These are phyloP conservation scores for Hygrophoropsis aurantiaca DNA, from an alignment of 768 basidiomycete species.

Conservation along the genomic window DNA sequence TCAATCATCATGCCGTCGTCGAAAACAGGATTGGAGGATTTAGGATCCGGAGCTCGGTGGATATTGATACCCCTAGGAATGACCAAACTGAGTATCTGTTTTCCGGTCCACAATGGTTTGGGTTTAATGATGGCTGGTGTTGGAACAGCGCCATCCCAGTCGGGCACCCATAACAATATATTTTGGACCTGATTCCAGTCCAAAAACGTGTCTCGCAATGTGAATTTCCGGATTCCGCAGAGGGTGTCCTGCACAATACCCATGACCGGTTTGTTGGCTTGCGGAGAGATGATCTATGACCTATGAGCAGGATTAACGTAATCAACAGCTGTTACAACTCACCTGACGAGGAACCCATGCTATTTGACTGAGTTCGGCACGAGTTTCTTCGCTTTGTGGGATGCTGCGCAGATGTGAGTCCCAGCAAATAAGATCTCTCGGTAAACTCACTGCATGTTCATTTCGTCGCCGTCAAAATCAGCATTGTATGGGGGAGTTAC, in stretches of 20 bases:
- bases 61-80: conserved; percentile 97
- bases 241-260: conserved; percentile 99
- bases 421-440: conserved; percentile 4
- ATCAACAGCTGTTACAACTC: conserved; percentile 12
- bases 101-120: conserved; percentile 96
- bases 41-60: conserved; percentile 74
- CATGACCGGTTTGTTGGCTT: conserved; percentile 99
- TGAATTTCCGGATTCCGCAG: conserved; percentile 96
- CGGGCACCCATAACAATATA: conserved; percentile 95
- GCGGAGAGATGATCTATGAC: conserved; percentile 91
- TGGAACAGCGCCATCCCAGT: conserved; percentile 94
- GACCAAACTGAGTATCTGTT: conserved; percentile 89
- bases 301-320: conserved; percentile 2
- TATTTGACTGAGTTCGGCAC: conserved; percentile 96
- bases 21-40: conserved; percentile 75
- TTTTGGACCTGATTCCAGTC: conserved; percentile 97
- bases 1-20: conserved; percentile 97
- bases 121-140: conserved; percentile 95
- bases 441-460: conserved; percentile 97
- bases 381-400: conserved; percentile 97
- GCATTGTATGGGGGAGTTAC: conserved; percentile 99
- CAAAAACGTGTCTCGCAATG: conserved; percentile 90
- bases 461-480: conserved; percentile 99
- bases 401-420: conserved; percentile 54
- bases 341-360: conserved; percentile 99